Evolutionary conservation across 306 rosid genomes (phyloP), one percentile per base, ranked within the genome.

Genomic region (Potentilla sterilis): DNA sequence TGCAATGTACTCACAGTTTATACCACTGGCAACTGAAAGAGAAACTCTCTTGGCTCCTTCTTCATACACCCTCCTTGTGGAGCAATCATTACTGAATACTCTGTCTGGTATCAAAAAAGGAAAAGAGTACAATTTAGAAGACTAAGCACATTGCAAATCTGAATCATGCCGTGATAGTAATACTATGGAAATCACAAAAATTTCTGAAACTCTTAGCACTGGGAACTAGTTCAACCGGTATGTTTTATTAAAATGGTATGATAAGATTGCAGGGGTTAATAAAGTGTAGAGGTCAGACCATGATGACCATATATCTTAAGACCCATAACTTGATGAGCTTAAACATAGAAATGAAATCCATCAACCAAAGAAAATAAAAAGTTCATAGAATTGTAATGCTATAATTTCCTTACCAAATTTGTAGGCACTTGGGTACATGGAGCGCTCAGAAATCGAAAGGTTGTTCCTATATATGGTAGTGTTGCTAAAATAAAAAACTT

Each of bases 31-130:
- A 83, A 87, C 99, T 18, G 96, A 91, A 82, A 96, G 92, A 70
- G 96, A 96, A 81, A 96, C 97, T 74, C 88, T 89, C 86, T 90
- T 96, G 74, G 98, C 98, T 69, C 91, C 96, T 81, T 86, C 96
- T 77, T 92, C 92, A 42, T 96, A 96, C 73, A 96, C 99, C 85
- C 87, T 85, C 83, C 90, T 89, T 68, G 99, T 96, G 42, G 90
- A 80, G 81, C 84, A 85, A 84, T 92, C 98, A 44, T 76, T 40
- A 81, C 98, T 81, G 84, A 88, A 96, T 81, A 92, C 99, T 78
- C 93, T 88, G 67, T 96, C 99, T 96, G 72, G 65, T 74, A 76
- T 73, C 78, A 70, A 51, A 73, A 80, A 71, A 52, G 82, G 16
- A 79, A 81, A 54, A 47, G 28, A 76, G 62, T 3, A 49, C 43